phyloP scores from a whole-genome alignment of 2,329 filamentous ascomycete species.

The Phaeomoniella chlamydospora region DNA sequence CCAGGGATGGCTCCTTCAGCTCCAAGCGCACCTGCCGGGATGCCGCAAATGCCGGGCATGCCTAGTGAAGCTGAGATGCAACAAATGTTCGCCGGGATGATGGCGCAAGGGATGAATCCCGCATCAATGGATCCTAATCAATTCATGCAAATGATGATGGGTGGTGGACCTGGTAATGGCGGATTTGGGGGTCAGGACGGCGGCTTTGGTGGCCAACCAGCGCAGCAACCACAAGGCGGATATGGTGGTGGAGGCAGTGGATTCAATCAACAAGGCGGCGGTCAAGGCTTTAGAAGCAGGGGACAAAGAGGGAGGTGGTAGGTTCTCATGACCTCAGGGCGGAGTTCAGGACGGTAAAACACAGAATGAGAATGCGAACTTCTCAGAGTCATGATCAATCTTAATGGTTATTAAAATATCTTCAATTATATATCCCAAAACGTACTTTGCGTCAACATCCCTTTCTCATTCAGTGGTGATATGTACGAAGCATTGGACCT shows the following conservation, averaged over 20 bases:
- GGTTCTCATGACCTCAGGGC: slow-evolving; percentile 5
- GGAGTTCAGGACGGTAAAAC: neutral
- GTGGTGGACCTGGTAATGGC: slow-evolving; percentile 18
- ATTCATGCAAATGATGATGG: slow-evolving; percentile 40
- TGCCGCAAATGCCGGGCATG: slow-evolving; percentile 30
- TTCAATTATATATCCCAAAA: too few species aligned
- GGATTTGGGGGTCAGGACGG: slow-evolving; percentile 20
- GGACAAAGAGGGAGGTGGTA: slow-evolving; percentile 20
- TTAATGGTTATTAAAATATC: too few species aligned
- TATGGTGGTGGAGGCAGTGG: slow-evolving; percentile 16
- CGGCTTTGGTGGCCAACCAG: slow-evolving; percentile 1
- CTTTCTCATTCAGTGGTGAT: too few species aligned
- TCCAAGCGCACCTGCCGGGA: slow-evolving; percentile 14
- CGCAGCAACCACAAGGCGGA: slow-evolving; percentile 22
- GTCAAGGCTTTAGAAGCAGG: slow-evolving; percentile 14
- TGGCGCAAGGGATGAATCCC: slow-evolving; percentile 38
- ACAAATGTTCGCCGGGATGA: slow-evolving; percentile 41
- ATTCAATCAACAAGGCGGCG: slow-evolving; percentile 5
- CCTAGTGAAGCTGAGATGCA: slow-evolving; percentile 28
- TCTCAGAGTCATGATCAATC: too few species aligned
- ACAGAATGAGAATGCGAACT: too few species aligned
- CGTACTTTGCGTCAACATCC: too few species aligned
- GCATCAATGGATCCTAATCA: slow-evolving; percentile 37
- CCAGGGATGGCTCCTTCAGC: slow-evolving; percentile 25
- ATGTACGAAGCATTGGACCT: too few species aligned